Evolutionary conservation across 2,329 filamentous ascomycete species (phyloP).

Genomic region (Gremmenia infestans): DNA sequence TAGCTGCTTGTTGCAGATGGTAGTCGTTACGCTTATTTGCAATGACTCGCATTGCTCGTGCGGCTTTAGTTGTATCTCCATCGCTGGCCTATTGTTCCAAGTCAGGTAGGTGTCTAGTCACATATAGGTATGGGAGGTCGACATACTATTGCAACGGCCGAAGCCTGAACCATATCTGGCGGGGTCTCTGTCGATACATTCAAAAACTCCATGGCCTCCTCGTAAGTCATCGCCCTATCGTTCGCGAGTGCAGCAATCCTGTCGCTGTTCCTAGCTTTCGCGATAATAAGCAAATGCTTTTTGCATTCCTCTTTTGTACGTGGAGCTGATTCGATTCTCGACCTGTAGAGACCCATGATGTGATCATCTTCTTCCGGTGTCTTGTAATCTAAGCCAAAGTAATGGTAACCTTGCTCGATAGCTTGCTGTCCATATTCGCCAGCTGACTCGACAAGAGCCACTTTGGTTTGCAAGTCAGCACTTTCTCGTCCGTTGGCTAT

Average conservation of each 20-base stretch:
- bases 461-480: slow-evolving; percentile 51
- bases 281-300: slow-evolving; percentile 54
- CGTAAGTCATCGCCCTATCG: slow-evolving; percentile 51
- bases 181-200: slow-evolving; percentile 34
- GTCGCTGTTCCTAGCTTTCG: slow-evolving; percentile 50
- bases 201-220: slow-evolving; percentile 59
- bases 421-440: slow-evolving; percentile 54
- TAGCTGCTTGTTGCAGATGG: slow-evolving; percentile 25
- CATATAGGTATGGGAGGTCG: neutral
- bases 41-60: slow-evolving; percentile 28
- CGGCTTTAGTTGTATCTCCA: slow-evolving; percentile 28
- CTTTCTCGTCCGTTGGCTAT: slow-evolving; percentile 48
- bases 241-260: slow-evolving; percentile 53
- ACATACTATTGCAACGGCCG: slow-evolving; percentile 29
- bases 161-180: slow-evolving; percentile 30
- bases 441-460: slow-evolving; percentile 52
- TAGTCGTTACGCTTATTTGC: slow-evolving; percentile 25
- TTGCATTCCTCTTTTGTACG: slow-evolving; percentile 51
- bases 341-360: slow-evolving; percentile 57
- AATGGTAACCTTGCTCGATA: slow-evolving; percentile 51
- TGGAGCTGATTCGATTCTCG: slow-evolving; percentile 50
- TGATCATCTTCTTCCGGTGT: slow-evolving; percentile 48
- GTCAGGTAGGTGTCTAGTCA: slow-evolving; percentile 4
- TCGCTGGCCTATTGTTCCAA: slow-evolving; percentile 21
- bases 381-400: slow-evolving; percentile 49